Evolutionary conservation across 148 eudicot genomes (phyloP).

Genomic region (Rhododendron simsii): DNA sequence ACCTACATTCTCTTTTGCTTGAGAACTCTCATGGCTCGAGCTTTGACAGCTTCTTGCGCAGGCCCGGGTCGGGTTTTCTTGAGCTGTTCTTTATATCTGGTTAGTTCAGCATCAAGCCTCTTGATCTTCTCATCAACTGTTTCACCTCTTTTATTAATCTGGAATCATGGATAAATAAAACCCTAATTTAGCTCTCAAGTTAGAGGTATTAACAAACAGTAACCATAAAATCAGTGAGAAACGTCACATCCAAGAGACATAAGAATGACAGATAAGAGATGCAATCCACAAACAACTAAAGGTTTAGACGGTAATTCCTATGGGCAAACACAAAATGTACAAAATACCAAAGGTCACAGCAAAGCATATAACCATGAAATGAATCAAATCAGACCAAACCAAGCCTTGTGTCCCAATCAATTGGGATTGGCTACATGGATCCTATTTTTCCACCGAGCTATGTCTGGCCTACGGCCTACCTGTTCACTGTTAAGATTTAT

Average conservation of each 20-base stretch:
- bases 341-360: neutral
- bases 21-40: slow-evolving; percentile 93
- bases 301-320: neutral
- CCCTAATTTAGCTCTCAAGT: neutral
- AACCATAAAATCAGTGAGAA: neutral
- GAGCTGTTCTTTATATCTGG: slow-evolving; percentile 77
- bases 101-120: slow-evolving; percentile 80
- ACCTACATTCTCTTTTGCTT: slow-evolving; percentile 83
- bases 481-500: no score
- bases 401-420: neutral
- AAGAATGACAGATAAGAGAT: neutral
- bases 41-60: slow-evolving; percentile 92
- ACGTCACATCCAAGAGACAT: neutral
- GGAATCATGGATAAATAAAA: slow-evolving; percentile 3
- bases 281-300: neutral
- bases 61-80: slow-evolving; percentile 94
- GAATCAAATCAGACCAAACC: neutral
- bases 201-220: neutral
- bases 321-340: neutral
- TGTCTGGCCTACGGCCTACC: neutral
- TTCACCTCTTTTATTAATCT: slow-evolving; percentile 93
- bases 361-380: neutral
- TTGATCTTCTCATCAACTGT: slow-evolving; percentile 86
- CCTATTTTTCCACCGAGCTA: neutral
- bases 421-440: neutral